Conservation (phyloP, 495 filamentous ascomycete genomes). For the Parathielavia appendiculata region DNA sequence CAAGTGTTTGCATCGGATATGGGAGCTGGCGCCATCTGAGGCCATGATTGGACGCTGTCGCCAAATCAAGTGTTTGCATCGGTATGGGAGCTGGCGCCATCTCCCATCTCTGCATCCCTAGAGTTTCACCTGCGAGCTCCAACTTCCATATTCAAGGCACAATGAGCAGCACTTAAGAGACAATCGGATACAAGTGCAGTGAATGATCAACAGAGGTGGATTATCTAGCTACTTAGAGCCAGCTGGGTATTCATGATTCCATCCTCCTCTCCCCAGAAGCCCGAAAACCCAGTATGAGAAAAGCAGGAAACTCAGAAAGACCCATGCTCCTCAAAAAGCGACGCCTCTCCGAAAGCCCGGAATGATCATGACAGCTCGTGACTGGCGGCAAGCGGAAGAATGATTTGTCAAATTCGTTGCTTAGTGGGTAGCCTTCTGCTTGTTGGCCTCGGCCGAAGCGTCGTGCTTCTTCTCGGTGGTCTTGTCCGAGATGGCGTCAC, state of each 20-base stretch:
- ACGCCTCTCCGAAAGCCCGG: constrained; percentile 13
- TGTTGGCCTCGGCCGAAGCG: constrained; percentile 52
- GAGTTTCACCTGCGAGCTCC: no score
- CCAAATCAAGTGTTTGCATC: no score
- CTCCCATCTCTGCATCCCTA: no score
- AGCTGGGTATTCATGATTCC: constrained; percentile 9
- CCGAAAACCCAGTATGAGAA: not conserved
- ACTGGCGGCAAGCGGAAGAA: constrained; percentile 11
- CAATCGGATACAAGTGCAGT: not conserved
- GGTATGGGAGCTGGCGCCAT: no score
- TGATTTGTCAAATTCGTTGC: constrained; percentile 20
- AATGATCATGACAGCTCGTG: constrained; percentile 7
- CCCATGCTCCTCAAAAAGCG: constrained; percentile 5
- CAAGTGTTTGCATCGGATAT: no score
- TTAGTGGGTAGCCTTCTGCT: constrained; percentile 55
- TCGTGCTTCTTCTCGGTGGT: constrained; percentile 50
- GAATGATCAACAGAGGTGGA: constrained; percentile 7
- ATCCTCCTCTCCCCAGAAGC: constrained; percentile 8
- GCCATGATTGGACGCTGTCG: no score
- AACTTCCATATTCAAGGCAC: no score
- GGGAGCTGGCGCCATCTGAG: no score
- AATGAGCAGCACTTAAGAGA: no score
- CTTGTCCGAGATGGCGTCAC: constrained; percentile 56
- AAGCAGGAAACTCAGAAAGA: constrained; percentile 4
- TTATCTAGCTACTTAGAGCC: constrained; percentile 14